Evolutionary conservation across 768 basidiomycete genomes (phyloP).

Genomic region (Suillus decipiens): DNA sequence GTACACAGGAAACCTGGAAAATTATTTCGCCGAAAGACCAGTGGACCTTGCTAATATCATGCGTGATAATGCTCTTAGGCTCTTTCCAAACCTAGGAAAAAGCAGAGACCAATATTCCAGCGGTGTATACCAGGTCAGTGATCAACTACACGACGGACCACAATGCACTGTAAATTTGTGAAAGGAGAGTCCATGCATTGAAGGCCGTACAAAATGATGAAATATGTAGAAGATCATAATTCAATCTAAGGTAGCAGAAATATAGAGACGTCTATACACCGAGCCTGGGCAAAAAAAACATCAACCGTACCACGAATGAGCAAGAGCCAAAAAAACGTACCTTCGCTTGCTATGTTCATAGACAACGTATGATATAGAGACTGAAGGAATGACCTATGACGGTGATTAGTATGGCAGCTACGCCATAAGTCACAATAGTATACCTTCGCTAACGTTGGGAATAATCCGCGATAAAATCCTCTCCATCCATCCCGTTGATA

Average conservation of each 20-base stretch:
- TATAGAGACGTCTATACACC: slow-evolving; percentile 48
- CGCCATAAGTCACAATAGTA: slow-evolving; percentile 12
- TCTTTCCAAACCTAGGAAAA: slow-evolving; percentile 47
- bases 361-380: slow-evolving; percentile 96
- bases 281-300: slow-evolving; percentile 43
- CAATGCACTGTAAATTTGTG: slow-evolving; percentile 14
- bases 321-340: slow-evolving; percentile 39
- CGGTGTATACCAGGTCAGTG: neutral
- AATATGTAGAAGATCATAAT: slow-evolving; percentile 22
- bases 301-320: slow-evolving; percentile 14
- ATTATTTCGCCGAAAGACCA: slow-evolving; percentile 45
- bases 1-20: slow-evolving; percentile 58
- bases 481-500: slow-evolving; percentile 87
- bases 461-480: slow-evolving; percentile 91
- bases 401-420: slow-evolving; percentile 11
- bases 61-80: slow-evolving; percentile 49
- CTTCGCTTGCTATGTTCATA: slow-evolving; percentile 85
- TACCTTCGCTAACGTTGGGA: slow-evolving; percentile 92
- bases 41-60: slow-evolving; percentile 45
- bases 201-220: slow-evolving; percentile 29
- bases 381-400: slow-evolving; percentile 85
- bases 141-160: slow-evolving; percentile 8
- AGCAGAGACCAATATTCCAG: neutral
- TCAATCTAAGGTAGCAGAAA: slow-evolving; percentile 13
- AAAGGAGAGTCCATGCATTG: slow-evolving; percentile 21